Evolutionary conservation across 257 asterid genomes (phyloP), one percentile per base, ranked within the genome.

Genomic region (Solanum etuberosum): DNA sequence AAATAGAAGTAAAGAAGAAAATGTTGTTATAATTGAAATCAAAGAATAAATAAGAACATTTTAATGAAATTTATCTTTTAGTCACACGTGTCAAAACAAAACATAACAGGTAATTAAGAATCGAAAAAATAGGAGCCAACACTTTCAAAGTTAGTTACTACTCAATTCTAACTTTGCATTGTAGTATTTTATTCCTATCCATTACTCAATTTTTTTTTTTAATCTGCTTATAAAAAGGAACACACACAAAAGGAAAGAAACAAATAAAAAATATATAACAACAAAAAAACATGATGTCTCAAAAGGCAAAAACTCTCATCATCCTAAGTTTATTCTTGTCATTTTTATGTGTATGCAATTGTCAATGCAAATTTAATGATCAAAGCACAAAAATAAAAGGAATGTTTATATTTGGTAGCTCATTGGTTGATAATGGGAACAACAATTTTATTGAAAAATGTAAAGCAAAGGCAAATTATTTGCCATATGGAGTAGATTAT

Each of bases 381-480:
- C 59, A 51, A 3, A 87, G 38, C 5, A 20, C 85, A 72, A 92
- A 85, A 72, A 86, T 78, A 35, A 88, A 48, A 67, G 99, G 98
- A 67, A 91, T 96, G 94, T 94, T 96, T 90, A 95, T 94, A 13
- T 96, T 96, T 89, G 99, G 99, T 10, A 96, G 98, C 40, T 96
- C 99, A 18, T 35, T 96, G 0, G 98, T 94, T 35, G 98, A 96
- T 87, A 92, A 94, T 89, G 99, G 99, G 42, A 96, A 94, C 91
- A 95, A 95, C 88, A 95, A 95, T 54, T 90, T 90, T 89, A 90
- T 93, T 32, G 13, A 82, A 61, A 91, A 92, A n/a, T 86, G 94
- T 32, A 32, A 89, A 7, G 95, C 95, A 86, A 95, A 90, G 25
- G 98, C 90, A 9, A 90, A 95, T 72, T 94, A 89, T 83, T 86